These are phyloP conservation scores for Apiotrichum veenhuisii DNA, from an alignment of 1,284 basidiomycete genomes.

Conservation along the genomic window DNA sequence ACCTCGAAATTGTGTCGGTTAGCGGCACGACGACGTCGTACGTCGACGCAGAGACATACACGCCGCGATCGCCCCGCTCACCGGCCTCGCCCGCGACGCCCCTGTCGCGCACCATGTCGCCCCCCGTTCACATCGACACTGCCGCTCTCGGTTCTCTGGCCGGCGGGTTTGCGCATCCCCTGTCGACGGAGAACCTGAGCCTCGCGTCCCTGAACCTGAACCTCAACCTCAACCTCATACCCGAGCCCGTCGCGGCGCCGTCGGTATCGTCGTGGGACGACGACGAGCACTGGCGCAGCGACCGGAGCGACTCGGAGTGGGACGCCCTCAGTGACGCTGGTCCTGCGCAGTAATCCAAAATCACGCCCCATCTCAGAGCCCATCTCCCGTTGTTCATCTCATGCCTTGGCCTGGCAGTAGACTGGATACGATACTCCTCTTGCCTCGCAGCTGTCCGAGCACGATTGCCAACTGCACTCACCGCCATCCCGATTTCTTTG, in stretches of 20 bases:
- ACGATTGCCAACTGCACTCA: too few relatives aligned
- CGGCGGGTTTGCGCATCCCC: neutral
- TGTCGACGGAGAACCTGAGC: neutral
- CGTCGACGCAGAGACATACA: conserved; percentile 21
- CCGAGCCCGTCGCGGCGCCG: neutral
- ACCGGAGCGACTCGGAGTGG: conserved; percentile 13
- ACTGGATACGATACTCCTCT: too few relatives aligned
- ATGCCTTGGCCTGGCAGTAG: neutral
- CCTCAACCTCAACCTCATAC: neutral
- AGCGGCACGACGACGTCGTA: conserved; percentile 10
- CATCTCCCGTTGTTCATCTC: neutral
- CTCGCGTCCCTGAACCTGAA: neutral
- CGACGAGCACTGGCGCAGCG: conserved; percentile 13
- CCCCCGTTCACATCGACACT: neutral
- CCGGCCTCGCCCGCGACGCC: conserved; percentile 2
- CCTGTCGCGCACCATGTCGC: conserved; percentile 6
- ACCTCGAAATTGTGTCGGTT: conserved; percentile 14
- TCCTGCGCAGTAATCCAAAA: neutral
- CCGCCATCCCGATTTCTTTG: neutral
- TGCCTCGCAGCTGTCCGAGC: too few relatives aligned
- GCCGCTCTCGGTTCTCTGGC: neutral
- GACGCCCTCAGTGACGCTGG: conserved; percentile 11
- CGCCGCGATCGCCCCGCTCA: conserved; percentile 10
- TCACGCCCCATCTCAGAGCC: too few relatives aligned
- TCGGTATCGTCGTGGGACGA: conserved; percentile 13